Percentiles rank a stretch among this genome's conserved stretches.
phyloP scores from a whole-genome alignment of 2,329 filamentous ascomycete species.

The Aspergillus terreus region DNA sequence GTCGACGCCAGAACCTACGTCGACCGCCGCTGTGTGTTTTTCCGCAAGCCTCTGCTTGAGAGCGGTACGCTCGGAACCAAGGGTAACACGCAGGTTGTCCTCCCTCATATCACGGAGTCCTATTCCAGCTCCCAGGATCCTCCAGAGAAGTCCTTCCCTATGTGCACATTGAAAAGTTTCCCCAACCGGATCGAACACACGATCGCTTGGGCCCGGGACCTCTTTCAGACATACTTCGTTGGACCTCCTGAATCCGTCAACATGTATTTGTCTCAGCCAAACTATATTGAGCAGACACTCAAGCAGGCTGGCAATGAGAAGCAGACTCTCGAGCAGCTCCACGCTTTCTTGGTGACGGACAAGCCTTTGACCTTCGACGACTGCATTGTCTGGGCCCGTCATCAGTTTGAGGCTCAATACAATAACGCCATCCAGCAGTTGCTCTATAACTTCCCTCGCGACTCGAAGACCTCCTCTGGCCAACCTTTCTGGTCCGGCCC shows the following conservation, averaged over 20 bases:
- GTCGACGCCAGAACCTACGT: slow-evolving; percentile 96
- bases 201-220: slow-evolving; percentile 94
- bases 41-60: slow-evolving; percentile 93
- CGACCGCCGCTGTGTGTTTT: slow-evolving; percentile 94
- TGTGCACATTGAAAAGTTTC: slow-evolving; percentile 97
- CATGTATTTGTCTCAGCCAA: slow-evolving; percentile 83
- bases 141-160: slow-evolving; percentile 96
- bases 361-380: slow-evolving; percentile 92
- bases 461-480: slow-evolving; percentile 80
- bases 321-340: slow-evolving; percentile 83
- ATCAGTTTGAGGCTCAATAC: slow-evolving; percentile 93
- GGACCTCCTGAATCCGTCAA: slow-evolving; percentile 93
- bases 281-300: slow-evolving; percentile 80
- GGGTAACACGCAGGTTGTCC: slow-evolving; percentile 94
- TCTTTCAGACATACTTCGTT: slow-evolving; percentile 92
- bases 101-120: slow-evolving; percentile 88
- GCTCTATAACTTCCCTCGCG: slow-evolving; percentile 95
- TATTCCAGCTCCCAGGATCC: slow-evolving; percentile 97
- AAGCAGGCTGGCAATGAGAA: slow-evolving; percentile 96
- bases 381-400: slow-evolving; percentile 91
- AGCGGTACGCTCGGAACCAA: slow-evolving; percentile 98
- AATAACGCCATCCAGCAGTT: slow-evolving; percentile 95
- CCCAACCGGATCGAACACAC: slow-evolving; percentile 98
- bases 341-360: slow-evolving; percentile 85
- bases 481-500: slow-evolving; percentile 97